phyloP scores from a whole-genome alignment of 495 filamentous ascomycete genomes.

The Trypethelium eluteriae region DNA sequence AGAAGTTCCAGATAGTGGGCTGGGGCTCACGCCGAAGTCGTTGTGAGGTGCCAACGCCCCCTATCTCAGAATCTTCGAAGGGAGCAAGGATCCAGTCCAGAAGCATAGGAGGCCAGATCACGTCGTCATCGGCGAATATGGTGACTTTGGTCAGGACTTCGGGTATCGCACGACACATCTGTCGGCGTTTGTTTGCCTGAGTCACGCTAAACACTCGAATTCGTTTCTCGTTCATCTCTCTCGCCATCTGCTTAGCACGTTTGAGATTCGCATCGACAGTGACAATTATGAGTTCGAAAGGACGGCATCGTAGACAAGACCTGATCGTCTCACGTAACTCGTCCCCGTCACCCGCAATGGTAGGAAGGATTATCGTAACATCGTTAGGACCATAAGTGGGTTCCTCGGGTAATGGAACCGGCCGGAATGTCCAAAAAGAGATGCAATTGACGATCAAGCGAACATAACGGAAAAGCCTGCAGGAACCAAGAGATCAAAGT shows the following conservation, averaged over 20 bases:
- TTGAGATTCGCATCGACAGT: slow-evolving; percentile 57
- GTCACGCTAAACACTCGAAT: slow-evolving; percentile 33
- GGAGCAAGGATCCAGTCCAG: slow-evolving; percentile 78
- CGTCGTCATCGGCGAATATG: slow-evolving; percentile 81
- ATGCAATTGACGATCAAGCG: slow-evolving; percentile 58
- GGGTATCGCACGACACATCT: slow-evolving; percentile 74
- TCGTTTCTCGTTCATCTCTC: slow-evolving; percentile 44
- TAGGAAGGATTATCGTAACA: slow-evolving; percentile 68
- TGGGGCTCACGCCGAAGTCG: slow-evolving; percentile 57
- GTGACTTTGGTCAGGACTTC: slow-evolving; percentile 66
- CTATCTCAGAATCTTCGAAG: slow-evolving; percentile 68
- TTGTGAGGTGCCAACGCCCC: slow-evolving; percentile 78
- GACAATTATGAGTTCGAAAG: slow-evolving; percentile 53
- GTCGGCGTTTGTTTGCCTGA: slow-evolving; percentile 70
- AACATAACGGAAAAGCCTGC: slow-evolving; percentile 44
- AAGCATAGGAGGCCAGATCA: slow-evolving; percentile 69
- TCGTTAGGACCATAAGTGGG: slow-evolving; percentile 59
- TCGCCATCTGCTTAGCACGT: slow-evolving; percentile 47
- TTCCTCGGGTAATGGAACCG: slow-evolving; percentile 53
- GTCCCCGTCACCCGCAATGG: slow-evolving; percentile 55
- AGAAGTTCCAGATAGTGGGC: slow-evolving; percentile 62
- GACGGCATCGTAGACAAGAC: slow-evolving; percentile 50
- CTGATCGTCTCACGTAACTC: slow-evolving; percentile 54
- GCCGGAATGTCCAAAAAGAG: slow-evolving; percentile 57
- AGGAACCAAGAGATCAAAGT: background rate